Evolutionary conservation across 768 basidiomycete genomes (phyloP), one percentile per base, ranked within the genome.

Genomic region (Aureoboletus auriporus): DNA sequence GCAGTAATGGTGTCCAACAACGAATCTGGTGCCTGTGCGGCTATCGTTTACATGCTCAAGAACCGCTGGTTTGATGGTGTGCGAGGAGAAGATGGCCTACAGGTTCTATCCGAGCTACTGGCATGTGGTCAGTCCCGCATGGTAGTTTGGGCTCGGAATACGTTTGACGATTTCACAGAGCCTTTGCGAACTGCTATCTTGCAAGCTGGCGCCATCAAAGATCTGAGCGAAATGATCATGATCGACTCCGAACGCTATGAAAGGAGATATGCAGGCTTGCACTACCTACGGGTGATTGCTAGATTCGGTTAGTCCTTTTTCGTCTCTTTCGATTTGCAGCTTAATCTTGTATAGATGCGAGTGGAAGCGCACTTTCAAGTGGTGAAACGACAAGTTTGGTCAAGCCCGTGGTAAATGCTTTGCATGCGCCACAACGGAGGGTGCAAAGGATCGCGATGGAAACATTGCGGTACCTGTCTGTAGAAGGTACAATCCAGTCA

Each of bases 61-160:
- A 54, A 52, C 42, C 53, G 61, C 36, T 61, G 64, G 61, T 65
- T 66, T n/a, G 63, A 66, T 16, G 62, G 54, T 9, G 12, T 51
- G n/a, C 49, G 44, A 1, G 61, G 61, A 31, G 64, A 64, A 53
- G 64, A 65, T 26, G 59, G 59, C 17, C 45, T 65, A 1, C 49
- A 47, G 23, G 54, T 55, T n/a, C 36, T 65, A 1, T 47, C 45
- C 5, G 39, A 51, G 27, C 13, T 66, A 5, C 40, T 66, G 6
- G 43, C 50, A 13, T 50, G 59, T 40, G 59, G 63, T 65, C 33
- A 50, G 64, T 52, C 4, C 12, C 27, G 28, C 9, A 11, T 2
- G 6, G 0, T 29, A 9, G 11, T 3, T 16, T 11, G 23, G n/a
- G 10, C 20, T 23, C 13, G 6, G 28, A n/a, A 31, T 27, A 13